Conservation (phyloP, 352 stramenopile genomes). For the Phytophthora ramorum region DNA sequence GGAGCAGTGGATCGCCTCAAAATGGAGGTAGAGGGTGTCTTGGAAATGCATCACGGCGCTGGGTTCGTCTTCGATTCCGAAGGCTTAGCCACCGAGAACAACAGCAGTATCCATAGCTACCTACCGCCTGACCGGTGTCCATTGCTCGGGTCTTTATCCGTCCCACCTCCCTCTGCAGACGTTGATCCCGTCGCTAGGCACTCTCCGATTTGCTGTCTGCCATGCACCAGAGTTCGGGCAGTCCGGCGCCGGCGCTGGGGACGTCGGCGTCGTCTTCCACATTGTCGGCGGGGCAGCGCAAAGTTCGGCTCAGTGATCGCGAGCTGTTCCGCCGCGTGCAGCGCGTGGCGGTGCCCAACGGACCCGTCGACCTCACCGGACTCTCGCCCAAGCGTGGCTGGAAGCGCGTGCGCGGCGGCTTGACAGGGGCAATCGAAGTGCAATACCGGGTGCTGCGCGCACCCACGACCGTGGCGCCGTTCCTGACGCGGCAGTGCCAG, state of each 20-base stretch:
- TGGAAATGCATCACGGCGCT: not conserved
- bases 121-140: too few relatives aligned
- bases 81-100: not conserved
- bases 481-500: conserved; percentile 18
- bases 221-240: conserved; percentile 15
- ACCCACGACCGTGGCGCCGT: not conserved
- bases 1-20: too few relatives aligned
- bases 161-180: too few relatives aligned
- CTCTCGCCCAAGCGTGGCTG: conserved; percentile 31
- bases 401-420: conserved; percentile 27
- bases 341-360: conserved; percentile 25
- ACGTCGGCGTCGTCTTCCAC: conserved; percentile 30
- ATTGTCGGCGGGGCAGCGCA: conserved; percentile 5
- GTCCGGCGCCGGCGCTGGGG: conserved; percentile 10
- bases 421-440: conserved; percentile 21
- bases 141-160: too few relatives aligned
- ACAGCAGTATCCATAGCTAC: too few relatives aligned
- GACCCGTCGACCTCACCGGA: conserved; percentile 14
- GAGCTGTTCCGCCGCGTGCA: conserved; percentile 39
- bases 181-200: conserved; percentile 12
- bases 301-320: conserved; percentile 33
- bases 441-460: conserved; percentile 13
- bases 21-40: not conserved
- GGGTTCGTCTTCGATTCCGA: conserved; percentile 21
- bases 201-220: conserved; percentile 23